Evolutionary conservation across 495 filamentous ascomycete genomes (phyloP), one percentile per base, ranked within the genome.

Genomic region (Aspergillus biplanus): DNA sequence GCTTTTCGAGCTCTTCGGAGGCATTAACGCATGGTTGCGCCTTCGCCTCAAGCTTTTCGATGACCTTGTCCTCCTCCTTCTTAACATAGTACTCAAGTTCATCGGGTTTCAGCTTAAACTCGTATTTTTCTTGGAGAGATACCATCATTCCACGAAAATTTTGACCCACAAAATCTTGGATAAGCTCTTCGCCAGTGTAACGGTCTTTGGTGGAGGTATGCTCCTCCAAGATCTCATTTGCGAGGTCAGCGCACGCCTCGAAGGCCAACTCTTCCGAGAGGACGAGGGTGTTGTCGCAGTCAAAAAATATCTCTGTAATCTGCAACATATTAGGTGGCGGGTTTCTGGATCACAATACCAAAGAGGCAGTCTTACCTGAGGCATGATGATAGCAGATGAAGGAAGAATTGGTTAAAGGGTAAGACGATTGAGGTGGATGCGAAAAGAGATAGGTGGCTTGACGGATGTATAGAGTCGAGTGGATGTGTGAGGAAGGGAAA

Each of bases 201-300:
- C 88, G 89, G 66, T 88, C 81, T 33, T 84, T 67, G 21, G 21
- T 27, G 69, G 89, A 82, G 71, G 83, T 75, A 68, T 87, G 82
- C 69, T 85, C 83, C 66, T 83, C 81, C 67, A 95, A 84, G 75
- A 97, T 91, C 78, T 95, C 87, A 82, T 97, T 97, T 80, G 92
- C 88, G 70, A 97, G 84, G 66, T 95, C 90, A 69, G 93, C 90
- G 78, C 93, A 97, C 62, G 92, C 93, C 80, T 95, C 92, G 77
- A 97, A 97, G 77, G 93, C 93, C 70, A 97, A 83, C 66, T 86
- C 86, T 80, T 97, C 93, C 62, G 92, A 96, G 70, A 96, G 88
- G 79, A 93, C 91, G 70, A 97, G 91, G 58, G 93, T 97, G 84
- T 97, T 97, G 87, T 97, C 93, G 82, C 93, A 97, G 81, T 97